A percentile compares a stretch with the other conserved stretches of the same genome.
These are phyloP conservation scores for Candida morakotiae DNA, from an alignment of 805 yeast species.

Conservation along the genomic window DNA sequence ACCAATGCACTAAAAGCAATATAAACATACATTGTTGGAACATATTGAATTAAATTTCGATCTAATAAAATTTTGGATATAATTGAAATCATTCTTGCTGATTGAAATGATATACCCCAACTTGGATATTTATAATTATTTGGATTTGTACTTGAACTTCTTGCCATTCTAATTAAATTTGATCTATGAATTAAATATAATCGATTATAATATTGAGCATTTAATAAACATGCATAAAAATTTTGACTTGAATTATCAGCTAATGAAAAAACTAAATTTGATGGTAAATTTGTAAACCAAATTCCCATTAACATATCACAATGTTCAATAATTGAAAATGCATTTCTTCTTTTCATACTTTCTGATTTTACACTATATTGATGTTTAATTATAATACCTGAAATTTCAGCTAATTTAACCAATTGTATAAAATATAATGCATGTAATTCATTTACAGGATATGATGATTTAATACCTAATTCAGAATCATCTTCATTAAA, in stretches of 20 bases:
- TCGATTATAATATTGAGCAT: slow-evolving; percentile 70
- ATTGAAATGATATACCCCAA: slow-evolving; percentile 81
- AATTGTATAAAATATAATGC: slow-evolving; percentile 58
- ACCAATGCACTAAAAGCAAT: slow-evolving; percentile 60
- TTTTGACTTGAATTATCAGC: slow-evolving; percentile 51
- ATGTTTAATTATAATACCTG: slow-evolving; percentile 63
- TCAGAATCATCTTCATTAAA: slow-evolving; percentile 48
- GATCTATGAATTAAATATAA: slow-evolving; percentile 69
- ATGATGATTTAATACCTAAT: slow-evolving; percentile 29
- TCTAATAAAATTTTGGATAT: slow-evolving; percentile 55
- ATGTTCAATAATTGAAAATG: slow-evolving; percentile 49
- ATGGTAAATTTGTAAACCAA: slow-evolving; percentile 69
- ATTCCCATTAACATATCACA: slow-evolving; percentile 75
- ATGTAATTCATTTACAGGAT: slow-evolving; percentile 45
- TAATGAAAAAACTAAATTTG: slow-evolving; percentile 57
- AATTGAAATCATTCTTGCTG: slow-evolving; percentile 69
- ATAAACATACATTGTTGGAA: slow-evolving; percentile 59
- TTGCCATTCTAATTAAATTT: slow-evolving; percentile 51
- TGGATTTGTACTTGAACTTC: slow-evolving; percentile 35
- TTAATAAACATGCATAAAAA: slow-evolving; percentile 54
- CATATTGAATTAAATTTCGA: slow-evolving; percentile 44
- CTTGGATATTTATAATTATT: slow-evolving; percentile 54
- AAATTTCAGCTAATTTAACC: slow-evolving; percentile 65
- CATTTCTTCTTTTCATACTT: slow-evolving; percentile 41
- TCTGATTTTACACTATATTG: slow-evolving; percentile 71